Conservation (phyloP, 2,329 filamentous ascomycete species). For the Paracorniculantispora psalliotae region DNA sequence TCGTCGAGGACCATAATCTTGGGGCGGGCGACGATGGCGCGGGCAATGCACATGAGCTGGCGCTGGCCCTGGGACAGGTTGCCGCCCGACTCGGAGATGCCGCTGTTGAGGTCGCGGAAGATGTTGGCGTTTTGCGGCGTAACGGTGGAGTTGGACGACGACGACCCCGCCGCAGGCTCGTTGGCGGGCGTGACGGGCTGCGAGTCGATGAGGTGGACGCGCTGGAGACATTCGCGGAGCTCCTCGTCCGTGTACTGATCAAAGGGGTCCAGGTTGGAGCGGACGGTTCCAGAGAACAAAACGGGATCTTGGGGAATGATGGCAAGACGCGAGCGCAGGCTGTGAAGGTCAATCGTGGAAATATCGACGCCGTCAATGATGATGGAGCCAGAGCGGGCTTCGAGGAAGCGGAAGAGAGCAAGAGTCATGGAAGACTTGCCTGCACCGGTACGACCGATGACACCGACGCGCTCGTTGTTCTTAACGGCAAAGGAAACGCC, state of each 20-base stretch:
- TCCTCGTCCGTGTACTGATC: conserved; percentile 63
- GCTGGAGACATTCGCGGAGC: conserved; percentile 62
- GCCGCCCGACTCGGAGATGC: conserved; percentile 65
- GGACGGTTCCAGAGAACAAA: conserved; percentile 72
- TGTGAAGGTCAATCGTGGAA: conserved; percentile 63
- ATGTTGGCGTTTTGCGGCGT: conserved; percentile 55
- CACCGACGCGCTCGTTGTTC: conserved; percentile 65
- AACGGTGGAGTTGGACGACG: conserved; percentile 28
- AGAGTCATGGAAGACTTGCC: conserved; percentile 74
- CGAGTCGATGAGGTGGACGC: conserved; percentile 61
- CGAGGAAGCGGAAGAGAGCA: conserved; percentile 72
- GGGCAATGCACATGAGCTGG: conserved; percentile 69
- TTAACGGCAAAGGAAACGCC: conserved; percentile 63
- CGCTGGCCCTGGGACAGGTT: conserved; percentile 74
- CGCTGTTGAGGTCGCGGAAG: conserved; percentile 57
- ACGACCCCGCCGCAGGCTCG: conserved; percentile 33
- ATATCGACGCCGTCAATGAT: conserved; percentile 71
- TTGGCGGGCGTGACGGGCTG: conserved; percentile 34
- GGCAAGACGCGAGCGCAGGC: conserved; percentile 66
- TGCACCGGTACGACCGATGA: conserved; percentile 72
- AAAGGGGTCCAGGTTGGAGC: conserved; percentile 74
- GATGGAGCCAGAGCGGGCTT: conserved; percentile 61
- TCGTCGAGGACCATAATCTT: conserved; percentile 79
- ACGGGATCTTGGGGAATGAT: conserved; percentile 81
- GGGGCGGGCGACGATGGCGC: conserved; percentile 65